A percentile compares a stretch with the other conserved stretches of the same genome.
These are phyloP conservation scores for Candida hispaniensis DNA, from an alignment of 805 yeast species.

Conservation along the genomic window DNA sequence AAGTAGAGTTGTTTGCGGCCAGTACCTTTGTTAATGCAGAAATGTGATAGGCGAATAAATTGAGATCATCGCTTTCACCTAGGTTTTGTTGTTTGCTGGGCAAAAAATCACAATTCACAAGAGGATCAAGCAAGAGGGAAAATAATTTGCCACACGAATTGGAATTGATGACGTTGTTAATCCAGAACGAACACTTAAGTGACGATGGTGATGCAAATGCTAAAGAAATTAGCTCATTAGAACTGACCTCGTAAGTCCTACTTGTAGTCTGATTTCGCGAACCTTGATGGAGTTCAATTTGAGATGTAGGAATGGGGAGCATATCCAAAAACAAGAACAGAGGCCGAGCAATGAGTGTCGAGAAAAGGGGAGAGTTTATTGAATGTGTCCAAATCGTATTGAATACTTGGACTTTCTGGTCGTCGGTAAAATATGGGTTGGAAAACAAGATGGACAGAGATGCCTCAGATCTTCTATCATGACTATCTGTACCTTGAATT, in stretches of 20 bases:
- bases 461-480: slow-evolving; percentile 54
- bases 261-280: slow-evolving; percentile 3
- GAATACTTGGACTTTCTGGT: slow-evolving; percentile 6
- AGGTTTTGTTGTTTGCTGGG: no score
- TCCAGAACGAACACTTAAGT: slow-evolving; percentile 20
- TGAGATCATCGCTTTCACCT: slow-evolving; percentile 45
- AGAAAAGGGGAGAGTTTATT: slow-evolving; percentile 4
- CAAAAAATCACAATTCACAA: slow-evolving; percentile 35
- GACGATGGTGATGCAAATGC: slow-evolving; percentile 8
- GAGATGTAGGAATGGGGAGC: slow-evolving; percentile 12
- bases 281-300: slow-evolving; percentile 3
- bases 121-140: slow-evolving; percentile 45
- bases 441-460: slow-evolving; percentile 9
- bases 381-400: slow-evolving; percentile 13
- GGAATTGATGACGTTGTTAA: slow-evolving; percentile 21
- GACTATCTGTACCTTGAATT: slow-evolving; percentile 38
- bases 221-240: slow-evolving; percentile 11
- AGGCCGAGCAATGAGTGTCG: slow-evolving; percentile 9
- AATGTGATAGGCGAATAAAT: slow-evolving; percentile 51
- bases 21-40: slow-evolving; percentile 44
- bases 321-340: slow-evolving; percentile 6
- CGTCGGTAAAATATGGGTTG: slow-evolving; percentile 11
- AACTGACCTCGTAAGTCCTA: slow-evolving; percentile 8
- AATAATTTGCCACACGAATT: slow-evolving; percentile 55
- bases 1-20: slow-evolving; percentile 11